These are phyloP conservation scores for Lizonia empirigonia DNA, from an alignment of 2,329 filamentous ascomycete genomes.

Conservation along the genomic window DNA sequence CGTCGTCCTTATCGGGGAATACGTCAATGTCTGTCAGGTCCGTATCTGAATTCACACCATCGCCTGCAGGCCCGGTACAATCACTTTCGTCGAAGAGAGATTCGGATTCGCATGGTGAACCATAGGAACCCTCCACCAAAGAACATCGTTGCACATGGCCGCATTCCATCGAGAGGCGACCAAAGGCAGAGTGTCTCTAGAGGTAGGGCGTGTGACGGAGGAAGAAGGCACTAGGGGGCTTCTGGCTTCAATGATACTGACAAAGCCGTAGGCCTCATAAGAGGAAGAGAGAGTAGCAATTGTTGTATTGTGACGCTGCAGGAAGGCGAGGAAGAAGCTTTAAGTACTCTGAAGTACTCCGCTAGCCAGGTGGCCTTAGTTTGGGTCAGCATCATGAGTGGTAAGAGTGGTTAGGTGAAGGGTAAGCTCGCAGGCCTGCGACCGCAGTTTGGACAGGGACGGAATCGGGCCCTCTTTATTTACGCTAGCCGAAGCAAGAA, in stretches of 20 bases:
- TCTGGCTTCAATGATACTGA: no score
- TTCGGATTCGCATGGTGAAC: no score
- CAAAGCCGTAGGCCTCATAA: no score
- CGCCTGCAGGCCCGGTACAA: conserved; percentile 13
- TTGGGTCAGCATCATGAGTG: conserved; percentile 6
- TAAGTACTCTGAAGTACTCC: conserved; percentile 21
- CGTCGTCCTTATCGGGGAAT: conserved; percentile 2
- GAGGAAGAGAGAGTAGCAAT: no score
- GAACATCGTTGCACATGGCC: conserved; percentile 12
- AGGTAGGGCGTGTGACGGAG: conserved; percentile 10
- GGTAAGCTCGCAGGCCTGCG: not conserved
- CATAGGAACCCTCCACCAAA: conserved; percentile 14
- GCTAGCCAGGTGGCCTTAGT: not conserved
- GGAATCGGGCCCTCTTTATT: conserved; percentile 7
- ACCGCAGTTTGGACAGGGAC: not conserved
- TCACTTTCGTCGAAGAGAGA: conserved; percentile 16
- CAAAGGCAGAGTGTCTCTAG: no score
- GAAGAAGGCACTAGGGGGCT: no score
- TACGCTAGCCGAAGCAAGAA: conserved; percentile 24
- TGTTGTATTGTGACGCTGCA: no score
- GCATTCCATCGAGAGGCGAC: conserved; percentile 2
- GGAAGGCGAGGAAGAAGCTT: conserved; percentile 12
- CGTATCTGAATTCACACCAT: conserved; percentile 17
- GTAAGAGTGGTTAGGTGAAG: not conserved
- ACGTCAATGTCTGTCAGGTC: conserved; percentile 15